A percentile compares a stretch with the other conserved stretches of the same genome.
These are phyloP conservation scores for Suillus variegatus DNA, from an alignment of 768 basidiomycete species.

Conservation along the genomic window DNA sequence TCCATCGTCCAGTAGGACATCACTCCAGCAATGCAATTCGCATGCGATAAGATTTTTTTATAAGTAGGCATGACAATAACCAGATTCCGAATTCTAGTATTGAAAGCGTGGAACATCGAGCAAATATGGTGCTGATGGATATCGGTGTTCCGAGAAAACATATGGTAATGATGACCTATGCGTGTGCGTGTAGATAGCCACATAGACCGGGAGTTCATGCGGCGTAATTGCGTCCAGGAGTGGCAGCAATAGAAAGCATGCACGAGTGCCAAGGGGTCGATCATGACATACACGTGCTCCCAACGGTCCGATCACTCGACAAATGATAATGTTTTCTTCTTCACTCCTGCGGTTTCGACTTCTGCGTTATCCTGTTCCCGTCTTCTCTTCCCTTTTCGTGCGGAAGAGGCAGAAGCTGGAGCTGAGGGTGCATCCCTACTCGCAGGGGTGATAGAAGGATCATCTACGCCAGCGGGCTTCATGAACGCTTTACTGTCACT, in stretches of 20 bases:
- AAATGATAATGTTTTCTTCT: constrained; percentile 22
- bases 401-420: neutral
- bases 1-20: neutral
- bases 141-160: neutral
- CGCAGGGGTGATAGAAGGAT: constrained; percentile 30
- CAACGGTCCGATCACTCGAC: constrained; percentile 27
- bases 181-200: too few relatives aligned
- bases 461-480: constrained; percentile 61
- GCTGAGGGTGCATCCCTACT: constrained; percentile 2
- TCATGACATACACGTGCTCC: constrained; percentile 25
- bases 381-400: constrained; percentile 20
- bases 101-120: neutral
- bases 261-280: constrained; percentile 17
- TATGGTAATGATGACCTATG: neutral
- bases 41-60: neutral
- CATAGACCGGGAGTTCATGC: neutral
- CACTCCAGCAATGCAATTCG: neutral
- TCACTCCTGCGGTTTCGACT: constrained; percentile 19
- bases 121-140: constrained; percentile 1
- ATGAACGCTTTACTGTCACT: constrained; percentile 35
- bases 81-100: neutral
- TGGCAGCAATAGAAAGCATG: neutral
- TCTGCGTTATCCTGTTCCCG: constrained; percentile 26
- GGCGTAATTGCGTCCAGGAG: neutral
- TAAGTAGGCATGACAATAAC: constrained; percentile 1